phyloP scores from a whole-genome alignment of 805 yeast species.

The Candida peoriensis region DNA sequence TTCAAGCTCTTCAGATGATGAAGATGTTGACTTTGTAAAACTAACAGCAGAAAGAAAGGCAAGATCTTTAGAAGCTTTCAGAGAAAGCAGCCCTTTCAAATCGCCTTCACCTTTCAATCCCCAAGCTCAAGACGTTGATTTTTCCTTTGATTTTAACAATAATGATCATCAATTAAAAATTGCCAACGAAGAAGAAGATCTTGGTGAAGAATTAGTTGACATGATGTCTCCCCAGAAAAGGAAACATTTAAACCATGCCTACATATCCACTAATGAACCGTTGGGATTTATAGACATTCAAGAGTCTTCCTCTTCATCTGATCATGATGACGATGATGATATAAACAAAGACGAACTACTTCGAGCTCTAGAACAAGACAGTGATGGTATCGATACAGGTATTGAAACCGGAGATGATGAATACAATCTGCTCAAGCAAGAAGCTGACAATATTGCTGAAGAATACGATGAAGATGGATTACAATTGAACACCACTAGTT shows the following conservation, averaged over 20 bases:
- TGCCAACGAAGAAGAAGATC: constrained; percentile 44
- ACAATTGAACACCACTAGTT: constrained; percentile 23
- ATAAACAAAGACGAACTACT: constrained; percentile 45
- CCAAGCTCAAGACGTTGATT: constrained; percentile 29
- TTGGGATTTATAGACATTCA: constrained; percentile 21
- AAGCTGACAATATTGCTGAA: constrained; percentile 37
- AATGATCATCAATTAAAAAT: constrained; percentile 32
- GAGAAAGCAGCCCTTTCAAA: constrained; percentile 29
- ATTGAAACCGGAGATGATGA: constrained; percentile 30
- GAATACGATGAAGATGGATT: constrained; percentile 29
- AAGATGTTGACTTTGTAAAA: constrained; percentile 67
- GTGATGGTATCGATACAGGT: constrained; percentile 33
- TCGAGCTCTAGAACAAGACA: constrained; percentile 28
- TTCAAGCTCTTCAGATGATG: constrained; percentile 54
- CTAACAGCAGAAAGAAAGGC: constrained; percentile 65
- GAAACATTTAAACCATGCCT: constrained; percentile 2
- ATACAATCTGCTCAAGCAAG: constrained; percentile 33
- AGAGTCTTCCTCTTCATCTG: constrained; percentile 34
- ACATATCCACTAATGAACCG: constrained; percentile 17
- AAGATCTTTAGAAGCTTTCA: constrained; percentile 43
- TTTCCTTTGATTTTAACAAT: constrained; percentile 36
- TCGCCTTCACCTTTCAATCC: constrained; percentile 12
- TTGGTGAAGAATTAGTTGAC: constrained; percentile 48
- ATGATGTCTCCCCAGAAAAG: constrained; percentile 14
- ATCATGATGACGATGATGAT: no score